phyloP scores from a whole-genome alignment of 2,329 filamentous ascomycete species.

The Cyanodermella asteris region DNA sequence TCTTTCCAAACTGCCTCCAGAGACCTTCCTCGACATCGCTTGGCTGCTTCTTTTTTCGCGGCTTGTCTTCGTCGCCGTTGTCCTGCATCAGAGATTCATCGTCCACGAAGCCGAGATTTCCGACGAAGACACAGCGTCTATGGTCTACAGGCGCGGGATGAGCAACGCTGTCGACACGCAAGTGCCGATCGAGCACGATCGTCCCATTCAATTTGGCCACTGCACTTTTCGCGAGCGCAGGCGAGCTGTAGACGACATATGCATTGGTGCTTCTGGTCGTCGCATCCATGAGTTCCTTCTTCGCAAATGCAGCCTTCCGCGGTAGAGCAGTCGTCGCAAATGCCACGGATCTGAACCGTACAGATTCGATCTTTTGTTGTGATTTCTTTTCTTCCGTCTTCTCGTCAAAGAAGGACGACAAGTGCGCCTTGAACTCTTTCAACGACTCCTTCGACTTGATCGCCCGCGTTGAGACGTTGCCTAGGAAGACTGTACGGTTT shows the following conservation, averaged over 20 bases:
- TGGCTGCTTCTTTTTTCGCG: constrained; percentile 46
- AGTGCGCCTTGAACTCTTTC: constrained; percentile 54
- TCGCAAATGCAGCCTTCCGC: constrained; percentile 86
- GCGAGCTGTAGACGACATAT: constrained; percentile 70
- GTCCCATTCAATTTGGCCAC: constrained; percentile 62
- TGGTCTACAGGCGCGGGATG: constrained; percentile 69
- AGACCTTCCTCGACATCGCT: constrained; percentile 83
- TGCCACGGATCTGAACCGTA: constrained; percentile 84
- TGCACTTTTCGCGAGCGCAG: constrained; percentile 53
- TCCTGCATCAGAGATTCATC: constrained; percentile 52
- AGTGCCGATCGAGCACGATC: constrained; percentile 62
- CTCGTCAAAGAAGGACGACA: constrained; percentile 53
- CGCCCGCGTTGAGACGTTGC: constrained; percentile 67
- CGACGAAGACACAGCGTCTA: constrained; percentile 82
- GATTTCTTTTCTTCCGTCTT: constrained; percentile 26
- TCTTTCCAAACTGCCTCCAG: constrained; percentile 58
- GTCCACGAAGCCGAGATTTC: constrained; percentile 89
- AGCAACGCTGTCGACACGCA: constrained; percentile 76
- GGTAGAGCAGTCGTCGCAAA: constrained; percentile 58
- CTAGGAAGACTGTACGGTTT: constrained; percentile 72
- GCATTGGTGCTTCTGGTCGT: constrained; percentile 89
- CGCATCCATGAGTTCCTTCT: constrained; percentile 69
- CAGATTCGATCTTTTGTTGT: constrained; percentile 59
- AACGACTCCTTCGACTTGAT: constrained; percentile 65
- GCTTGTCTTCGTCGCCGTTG: constrained; percentile 45